Evolutionary conservation across 2,329 filamentous ascomycete genomes (phyloP), one percentile per base, ranked within the genome.

Genomic region (Trematosphaeria pertusa): DNA sequence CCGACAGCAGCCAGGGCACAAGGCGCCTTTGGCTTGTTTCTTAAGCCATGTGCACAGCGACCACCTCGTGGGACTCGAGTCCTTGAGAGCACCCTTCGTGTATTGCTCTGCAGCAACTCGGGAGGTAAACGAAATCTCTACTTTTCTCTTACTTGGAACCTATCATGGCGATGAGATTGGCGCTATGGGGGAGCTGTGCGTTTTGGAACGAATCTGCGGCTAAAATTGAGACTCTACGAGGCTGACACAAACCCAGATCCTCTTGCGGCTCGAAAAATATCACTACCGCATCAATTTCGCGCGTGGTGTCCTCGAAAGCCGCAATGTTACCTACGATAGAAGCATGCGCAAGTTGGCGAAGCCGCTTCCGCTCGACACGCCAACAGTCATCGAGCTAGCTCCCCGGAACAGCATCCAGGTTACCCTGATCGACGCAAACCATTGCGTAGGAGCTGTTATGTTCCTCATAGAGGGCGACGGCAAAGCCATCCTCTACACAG

Each of bases 21-120:
- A 73, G 12, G 81, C 87, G 3, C 88, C 91, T 0, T 73, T 94
- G 44, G 91, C 89, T 12, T 94, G 88, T 69, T 96, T 97, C 65
- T 78, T 97, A 19, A 95, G 89, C 70, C 93, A 97, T 80, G 85
- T 95, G 2, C 93, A 97, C 67, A 95, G 88, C 54, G 92, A 97
- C 61, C 93, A 97, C 71, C 81, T 97, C 1, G 81, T 81, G 26
- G 92, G 93, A 0, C 79, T 97, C 1, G 91, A 96, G 59, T 83
- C 80, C 10, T 79, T 92, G 43, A 82, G 85, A 35, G 84, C 88
- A 20, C 88, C 90, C 0, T 96, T 96, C 62, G 84, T 97, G 15
- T 97, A 96, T 71, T 97, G 91, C 73, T 96, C 92, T 1, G 80
- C 87, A 0, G 88, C 89, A 0, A 97, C 92, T 0, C 83, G 83